Evolutionary conservation across 257 asterid genomes (phyloP).

Genomic region (Paulownia fortunei): DNA sequence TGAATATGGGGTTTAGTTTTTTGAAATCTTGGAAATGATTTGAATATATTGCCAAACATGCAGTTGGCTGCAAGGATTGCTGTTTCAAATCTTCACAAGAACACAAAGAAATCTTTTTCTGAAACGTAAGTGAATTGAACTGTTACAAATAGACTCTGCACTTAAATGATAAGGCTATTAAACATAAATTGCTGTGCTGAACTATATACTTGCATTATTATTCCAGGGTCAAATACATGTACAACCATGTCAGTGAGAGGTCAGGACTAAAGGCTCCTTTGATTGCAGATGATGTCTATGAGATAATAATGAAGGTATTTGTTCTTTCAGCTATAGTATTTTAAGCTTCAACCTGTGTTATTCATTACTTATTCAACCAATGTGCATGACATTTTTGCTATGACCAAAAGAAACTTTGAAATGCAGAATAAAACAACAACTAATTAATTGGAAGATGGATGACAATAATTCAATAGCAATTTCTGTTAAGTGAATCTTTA

Average conservation of each 20-base stretch:
- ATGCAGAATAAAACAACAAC: neutral
- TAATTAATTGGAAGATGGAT: neutral
- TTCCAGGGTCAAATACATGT: conserved; percentile 85
- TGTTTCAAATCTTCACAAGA: conserved; percentile 95
- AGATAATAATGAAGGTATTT: conserved; percentile 81
- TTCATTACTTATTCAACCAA: neutral
- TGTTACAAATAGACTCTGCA: neutral
- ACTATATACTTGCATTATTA: neutral
- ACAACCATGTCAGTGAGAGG: conserved; percentile 77
- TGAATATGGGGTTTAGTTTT: neutral
- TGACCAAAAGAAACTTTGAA: neutral
- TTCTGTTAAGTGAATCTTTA: neutral
- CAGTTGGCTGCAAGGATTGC: conserved; percentile 99
- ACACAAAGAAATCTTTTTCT: conserved; percentile 92
- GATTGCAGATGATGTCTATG: conserved; percentile 89
- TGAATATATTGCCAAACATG: neutral
- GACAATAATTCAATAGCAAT: neutral
- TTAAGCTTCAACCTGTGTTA: neutral
- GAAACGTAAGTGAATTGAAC: conserved; percentile 73
- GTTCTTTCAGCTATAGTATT: neutral
- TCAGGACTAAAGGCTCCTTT: conserved; percentile 82
- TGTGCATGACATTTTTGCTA: neutral
- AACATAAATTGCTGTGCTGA: neutral
- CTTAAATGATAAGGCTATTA: neutral
- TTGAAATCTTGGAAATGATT: neutral